Conservation (phyloP, 108 stramenopile species). For the Epithemia pelagica region DNA sequence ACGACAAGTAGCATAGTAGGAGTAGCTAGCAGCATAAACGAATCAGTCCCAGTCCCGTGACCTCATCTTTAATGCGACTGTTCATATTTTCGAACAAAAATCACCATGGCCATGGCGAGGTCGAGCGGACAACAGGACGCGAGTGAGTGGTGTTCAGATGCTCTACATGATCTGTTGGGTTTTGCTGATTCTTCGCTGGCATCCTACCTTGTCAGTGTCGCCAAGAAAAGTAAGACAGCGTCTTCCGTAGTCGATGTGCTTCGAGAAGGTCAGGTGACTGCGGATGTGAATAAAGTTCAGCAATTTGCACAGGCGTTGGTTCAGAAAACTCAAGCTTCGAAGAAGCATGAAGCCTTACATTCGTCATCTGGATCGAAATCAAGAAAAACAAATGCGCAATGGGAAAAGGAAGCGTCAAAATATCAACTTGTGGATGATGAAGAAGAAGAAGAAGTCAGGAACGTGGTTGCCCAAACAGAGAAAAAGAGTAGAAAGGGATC, state of each 20-base stretch:
- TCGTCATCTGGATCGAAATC: background rate
- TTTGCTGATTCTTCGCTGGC: slow-evolving; percentile 70
- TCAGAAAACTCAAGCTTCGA: slow-evolving; percentile 14
- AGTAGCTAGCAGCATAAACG: too few species aligned
- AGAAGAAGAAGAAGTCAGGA: background rate
- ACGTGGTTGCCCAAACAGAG: background rate
- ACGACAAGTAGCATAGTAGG: too few species aligned
- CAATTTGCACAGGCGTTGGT: slow-evolving; percentile 40
- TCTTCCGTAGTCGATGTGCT: slow-evolving; percentile 37
- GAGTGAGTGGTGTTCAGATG: slow-evolving; percentile 60
- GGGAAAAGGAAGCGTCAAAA: slow-evolving; percentile 24
- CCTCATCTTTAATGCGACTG: too few species aligned
- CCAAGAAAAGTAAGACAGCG: slow-evolving; percentile 24
- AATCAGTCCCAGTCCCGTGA: too few species aligned
- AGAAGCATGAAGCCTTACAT: background rate
- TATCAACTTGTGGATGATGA: slow-evolving; percentile 25
- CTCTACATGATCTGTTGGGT: slow-evolving; percentile 70
- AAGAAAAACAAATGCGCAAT: slow-evolving; percentile 35
- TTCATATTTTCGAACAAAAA: too few species aligned
- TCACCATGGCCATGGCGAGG: too few species aligned
- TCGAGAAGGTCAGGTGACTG: slow-evolving; percentile 43
- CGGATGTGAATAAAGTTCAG: slow-evolving; percentile 4
- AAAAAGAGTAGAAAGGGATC: slow-evolving; percentile 2
- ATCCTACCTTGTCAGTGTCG: slow-evolving; percentile 56
- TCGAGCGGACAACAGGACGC: too few species aligned